Conservation (phyloP, 768 basidiomycete species). For the Filobasidium floriforme region DNA sequence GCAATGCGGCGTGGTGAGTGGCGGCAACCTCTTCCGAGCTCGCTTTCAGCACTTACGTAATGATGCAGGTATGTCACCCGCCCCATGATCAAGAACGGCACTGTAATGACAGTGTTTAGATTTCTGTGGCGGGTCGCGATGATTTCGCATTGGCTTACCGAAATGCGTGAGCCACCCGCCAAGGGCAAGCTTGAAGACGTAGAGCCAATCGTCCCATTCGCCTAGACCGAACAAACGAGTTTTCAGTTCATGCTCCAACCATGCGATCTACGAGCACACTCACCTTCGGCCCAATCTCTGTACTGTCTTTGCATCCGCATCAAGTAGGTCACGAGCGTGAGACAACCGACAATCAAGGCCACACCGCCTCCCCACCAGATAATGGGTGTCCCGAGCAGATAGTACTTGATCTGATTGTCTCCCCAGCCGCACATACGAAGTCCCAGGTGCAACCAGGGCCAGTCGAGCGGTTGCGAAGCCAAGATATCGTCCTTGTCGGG, state of each 20-base stretch:
- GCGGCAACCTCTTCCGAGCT: background rate
- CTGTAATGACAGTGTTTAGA: constrained; percentile 46
- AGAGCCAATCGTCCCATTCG: constrained; percentile 91
- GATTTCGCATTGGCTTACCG: constrained; percentile 50
- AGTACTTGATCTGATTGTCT: constrained; percentile 78
- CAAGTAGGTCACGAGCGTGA: constrained; percentile 61
- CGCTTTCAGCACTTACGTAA: constrained; percentile 57
- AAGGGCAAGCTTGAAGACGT: constrained; percentile 83
- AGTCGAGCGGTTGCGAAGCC: constrained; percentile 83
- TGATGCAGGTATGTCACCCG: constrained; percentile 88
- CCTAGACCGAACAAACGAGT: constrained; percentile 47
- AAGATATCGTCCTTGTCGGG: constrained; percentile 98
- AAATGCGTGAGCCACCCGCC: constrained; percentile 89
- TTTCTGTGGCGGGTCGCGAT: constrained; percentile 2
- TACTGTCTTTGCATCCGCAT: constrained; percentile 80
- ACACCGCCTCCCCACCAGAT: constrained; percentile 78
- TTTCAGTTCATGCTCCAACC: background rate
- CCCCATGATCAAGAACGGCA: constrained; percentile 96
- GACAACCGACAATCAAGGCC: constrained; percentile 56
- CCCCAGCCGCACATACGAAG: constrained; percentile 98
- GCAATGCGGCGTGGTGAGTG: background rate
- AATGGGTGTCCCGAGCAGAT: constrained; percentile 82
- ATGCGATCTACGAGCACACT: constrained; percentile 37
- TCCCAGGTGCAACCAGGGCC: constrained; percentile 84
- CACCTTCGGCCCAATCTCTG: constrained; percentile 79